Conservation (phyloP, 768 basidiomycete species). For the Boletales sp. region DNA sequence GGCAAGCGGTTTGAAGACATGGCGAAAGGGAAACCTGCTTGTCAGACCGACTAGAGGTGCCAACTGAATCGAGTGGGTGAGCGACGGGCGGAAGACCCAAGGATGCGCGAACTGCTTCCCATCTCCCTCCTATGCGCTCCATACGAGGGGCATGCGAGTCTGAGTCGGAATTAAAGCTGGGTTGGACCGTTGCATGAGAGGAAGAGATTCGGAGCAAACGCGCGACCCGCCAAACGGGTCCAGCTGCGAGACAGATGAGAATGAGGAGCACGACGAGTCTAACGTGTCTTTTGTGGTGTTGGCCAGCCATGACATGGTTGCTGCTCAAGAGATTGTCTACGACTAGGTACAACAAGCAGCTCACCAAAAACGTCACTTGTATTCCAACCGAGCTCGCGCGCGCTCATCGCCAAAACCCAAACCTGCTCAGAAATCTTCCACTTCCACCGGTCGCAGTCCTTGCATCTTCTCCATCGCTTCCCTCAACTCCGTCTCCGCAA, state of each 20-base stretch:
- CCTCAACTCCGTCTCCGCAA: slow-evolving; percentile 70
- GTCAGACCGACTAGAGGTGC: background rate
- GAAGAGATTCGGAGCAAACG: background rate
- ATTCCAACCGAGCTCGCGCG: too few relatives aligned
- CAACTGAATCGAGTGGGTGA: slow-evolving; percentile 1
- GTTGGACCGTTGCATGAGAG: background rate
- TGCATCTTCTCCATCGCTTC: slow-evolving; percentile 73
- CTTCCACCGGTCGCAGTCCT: slow-evolving; percentile 45
- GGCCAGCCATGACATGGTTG: slow-evolving; percentile 22
- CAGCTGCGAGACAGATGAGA: slow-evolving; percentile 21
- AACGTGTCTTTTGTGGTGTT: slow-evolving; percentile 13
- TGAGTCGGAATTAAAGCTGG: background rate
- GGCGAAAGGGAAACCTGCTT: slow-evolving; percentile 16
- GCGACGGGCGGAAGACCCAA: slow-evolving; percentile 27
- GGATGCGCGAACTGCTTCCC: slow-evolving; percentile 29
- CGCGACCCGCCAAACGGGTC: slow-evolving; percentile 14
- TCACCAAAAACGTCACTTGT: background rate
- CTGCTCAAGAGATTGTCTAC: background rate
- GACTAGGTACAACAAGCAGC: background rate
- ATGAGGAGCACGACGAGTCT: slow-evolving; percentile 18
- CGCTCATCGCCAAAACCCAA: background rate
- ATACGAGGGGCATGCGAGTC: background rate
- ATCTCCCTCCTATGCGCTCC: slow-evolving; percentile 28
- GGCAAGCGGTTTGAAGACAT: slow-evolving; percentile 16
- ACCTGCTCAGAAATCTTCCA: slow-evolving; percentile 29